Conservation (phyloP, 495 filamentous ascomycete genomes). For the Lophiostoma macrostomum region DNA sequence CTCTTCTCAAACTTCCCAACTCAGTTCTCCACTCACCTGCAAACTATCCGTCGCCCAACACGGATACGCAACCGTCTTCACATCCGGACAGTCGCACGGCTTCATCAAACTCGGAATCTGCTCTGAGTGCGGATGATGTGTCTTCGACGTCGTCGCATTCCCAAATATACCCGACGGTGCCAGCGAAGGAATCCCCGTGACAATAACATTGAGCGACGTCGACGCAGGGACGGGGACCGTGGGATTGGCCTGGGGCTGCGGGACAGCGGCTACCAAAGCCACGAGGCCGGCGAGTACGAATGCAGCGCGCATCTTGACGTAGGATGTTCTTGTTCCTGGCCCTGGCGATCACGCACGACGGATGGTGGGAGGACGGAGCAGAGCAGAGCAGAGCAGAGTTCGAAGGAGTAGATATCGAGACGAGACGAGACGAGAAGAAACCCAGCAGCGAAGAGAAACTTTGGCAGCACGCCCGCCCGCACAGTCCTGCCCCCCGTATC, state of each 20-base stretch:
- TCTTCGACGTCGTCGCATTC: neutral
- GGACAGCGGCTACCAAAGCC: constrained; percentile 9
- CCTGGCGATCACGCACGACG: neutral
- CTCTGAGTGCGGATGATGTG: constrained; percentile 14
- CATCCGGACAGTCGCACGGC: constrained; percentile 17
- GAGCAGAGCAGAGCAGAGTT: too few relatives aligned
- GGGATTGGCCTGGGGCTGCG: constrained; percentile 7
- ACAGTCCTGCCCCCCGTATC: too few relatives aligned
- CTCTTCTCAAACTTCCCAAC: neutral
- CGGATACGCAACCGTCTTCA: constrained; percentile 16
- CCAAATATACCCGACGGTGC: neutral
- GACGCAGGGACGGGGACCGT: constrained; percentile 3
- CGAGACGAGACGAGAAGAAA: too few relatives aligned
- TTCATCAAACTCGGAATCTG: constrained; percentile 17
- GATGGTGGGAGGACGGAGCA: neutral
- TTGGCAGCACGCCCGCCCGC: too few relatives aligned
- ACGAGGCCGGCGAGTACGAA: constrained; percentile 1
- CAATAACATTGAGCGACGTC: constrained; percentile 16
- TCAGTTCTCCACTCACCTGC: constrained; percentile 6
- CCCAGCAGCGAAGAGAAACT: too few relatives aligned
- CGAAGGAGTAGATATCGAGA: too few relatives aligned
- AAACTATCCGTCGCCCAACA: constrained; percentile 22
- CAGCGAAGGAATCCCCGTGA: neutral
- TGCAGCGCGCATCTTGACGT: constrained; percentile 1
- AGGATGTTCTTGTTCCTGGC: too few relatives aligned